Evolutionary conservation across 257 asterid species (phyloP).

Genomic region (Lantana camara): DNA sequence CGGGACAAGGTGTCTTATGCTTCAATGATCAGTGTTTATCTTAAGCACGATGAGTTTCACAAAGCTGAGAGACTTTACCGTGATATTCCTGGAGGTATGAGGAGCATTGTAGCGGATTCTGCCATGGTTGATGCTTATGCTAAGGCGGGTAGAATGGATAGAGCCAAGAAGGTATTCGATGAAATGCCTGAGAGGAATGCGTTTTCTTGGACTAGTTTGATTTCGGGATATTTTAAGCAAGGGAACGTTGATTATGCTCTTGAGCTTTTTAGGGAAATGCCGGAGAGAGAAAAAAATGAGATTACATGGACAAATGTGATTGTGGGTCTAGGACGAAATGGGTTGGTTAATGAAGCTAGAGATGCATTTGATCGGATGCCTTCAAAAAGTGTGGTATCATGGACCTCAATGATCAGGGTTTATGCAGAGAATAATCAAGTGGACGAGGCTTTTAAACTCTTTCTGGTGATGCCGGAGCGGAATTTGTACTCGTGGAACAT

Average conservation of each 20-base stretch:
- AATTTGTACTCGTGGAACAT: constrained; percentile 59
- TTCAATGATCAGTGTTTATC: constrained; percentile 54
- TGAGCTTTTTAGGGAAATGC: constrained; percentile 49
- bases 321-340: constrained; percentile 49
- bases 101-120: constrained; percentile 58
- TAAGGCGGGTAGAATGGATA: constrained; percentile 47
- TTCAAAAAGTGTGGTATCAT: constrained; percentile 44
- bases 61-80: constrained; percentile 47
- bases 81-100: constrained; percentile 48
- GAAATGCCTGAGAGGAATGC: constrained; percentile 56
- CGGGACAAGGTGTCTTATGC: constrained; percentile 52
- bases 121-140: constrained; percentile 69
- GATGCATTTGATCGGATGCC: constrained; percentile 54
- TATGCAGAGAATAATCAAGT: constrained; percentile 41
- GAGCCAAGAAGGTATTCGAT: constrained; percentile 47
- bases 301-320: constrained; percentile 57
- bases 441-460: constrained; percentile 53
- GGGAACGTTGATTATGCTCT: constrained; percentile 53
- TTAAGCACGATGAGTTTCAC: constrained; percentile 46
- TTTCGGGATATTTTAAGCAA: constrained; percentile 52
- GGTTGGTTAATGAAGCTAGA: constrained; percentile 52
- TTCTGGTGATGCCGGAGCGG: constrained; percentile 45
- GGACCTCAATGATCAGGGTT: constrained; percentile 63
- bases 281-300: constrained; percentile 47
- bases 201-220: constrained; percentile 64